Evolutionary conservation across 2,329 filamentous ascomycete genomes (phyloP), one percentile per base, ranked within the genome.

Genomic region (Colletotrichum plurivorum): DNA sequence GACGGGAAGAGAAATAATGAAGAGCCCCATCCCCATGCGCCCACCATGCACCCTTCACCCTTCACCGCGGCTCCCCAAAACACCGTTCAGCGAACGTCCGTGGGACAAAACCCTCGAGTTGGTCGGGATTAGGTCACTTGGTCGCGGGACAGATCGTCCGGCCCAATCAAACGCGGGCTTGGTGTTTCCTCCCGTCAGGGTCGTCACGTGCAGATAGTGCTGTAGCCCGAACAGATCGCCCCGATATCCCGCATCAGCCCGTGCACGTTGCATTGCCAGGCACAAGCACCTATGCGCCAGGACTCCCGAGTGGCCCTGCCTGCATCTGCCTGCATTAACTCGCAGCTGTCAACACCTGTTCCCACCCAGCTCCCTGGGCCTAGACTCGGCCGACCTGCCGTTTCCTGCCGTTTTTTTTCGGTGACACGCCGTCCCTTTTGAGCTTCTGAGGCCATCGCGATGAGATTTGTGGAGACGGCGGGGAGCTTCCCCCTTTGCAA

Each of bases 381-480:
- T 66, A 18, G 62, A 60, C 55, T 61, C 43, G 66, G 66, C 55
- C 36, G 66, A 60, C 60, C 55, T 69, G 31, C 66, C 66, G 66
- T 60, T 43, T 36, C 31, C 31, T 36, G 31, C 31, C 31, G 9
- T 36, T 66, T 56, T 27, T 49, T 46, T 31, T 58, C 43, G 62
- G 62, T 55, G 62, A 66, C 62, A 55, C 43, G 46, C 49, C 52
- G n/a, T 51, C 48, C 56, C 48, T 43, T 63, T 56, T 46, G 45
- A 58, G 57, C 48, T 43, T 63, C 63, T 46, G 57, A 58, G 57
- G 58, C 58, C 67, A 67, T 68, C 67, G 25, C 63, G 67, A 70
- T 69, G 63, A 67, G 13, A 56, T 43, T 22, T 61, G 63, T 70
- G 67, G 67, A 22, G 63, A 31, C 67, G 13, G 57, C 51, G 56